Evolutionary conservation across 768 basidiomycete genomes (phyloP), one percentile per base, ranked within the genome.

Genomic region (Hirschioporus abietinus): DNA sequence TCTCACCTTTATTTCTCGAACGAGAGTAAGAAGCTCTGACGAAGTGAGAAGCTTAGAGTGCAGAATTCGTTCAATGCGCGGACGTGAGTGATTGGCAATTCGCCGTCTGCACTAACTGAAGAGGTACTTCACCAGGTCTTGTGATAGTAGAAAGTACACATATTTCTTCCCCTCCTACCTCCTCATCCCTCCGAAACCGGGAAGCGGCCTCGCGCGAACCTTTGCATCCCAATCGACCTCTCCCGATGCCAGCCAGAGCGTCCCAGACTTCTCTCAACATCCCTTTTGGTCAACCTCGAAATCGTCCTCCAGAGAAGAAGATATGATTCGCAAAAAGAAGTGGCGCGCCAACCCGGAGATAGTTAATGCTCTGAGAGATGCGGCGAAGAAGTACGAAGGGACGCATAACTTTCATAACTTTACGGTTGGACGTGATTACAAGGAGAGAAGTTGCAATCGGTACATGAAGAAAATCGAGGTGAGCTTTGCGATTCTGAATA

Each of bases 391-490:
- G 72, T 99, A 88, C 72, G 84, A 91, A 70, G 96, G 93, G 7
- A 93, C 93, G 1, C 95, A 97, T 77, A 99, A 99, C 76, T 99
- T 96, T 76, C 95, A 97, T 77, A 99, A 99, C 74, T 99, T 96
- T 72, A 99, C 97, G 0, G 87, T 98, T 64, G 92, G 88, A 1
- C 87, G 91, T 60, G 93, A 93, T 62, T 95, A 91, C 76, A 78
- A 83, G 6, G 96, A 98, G 74, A 83, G 86, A 23, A 92, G 91
- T 67, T 90, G 90, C 71, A 84, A 89, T 71, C 83, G 97, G n/a
- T 84, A 86, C 74, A 96, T 99, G 89, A 92, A 93, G 71, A 85
- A 82, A 64, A 87, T 99, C 1, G 88, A 93, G 76, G 96, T 93
- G 18, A 64, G 72, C 66, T 6, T 18, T 63, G 7, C 57, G 26